phyloP scores from a whole-genome alignment of 2,329 filamentous ascomycete genomes.

The Ophiostoma ips region DNA sequence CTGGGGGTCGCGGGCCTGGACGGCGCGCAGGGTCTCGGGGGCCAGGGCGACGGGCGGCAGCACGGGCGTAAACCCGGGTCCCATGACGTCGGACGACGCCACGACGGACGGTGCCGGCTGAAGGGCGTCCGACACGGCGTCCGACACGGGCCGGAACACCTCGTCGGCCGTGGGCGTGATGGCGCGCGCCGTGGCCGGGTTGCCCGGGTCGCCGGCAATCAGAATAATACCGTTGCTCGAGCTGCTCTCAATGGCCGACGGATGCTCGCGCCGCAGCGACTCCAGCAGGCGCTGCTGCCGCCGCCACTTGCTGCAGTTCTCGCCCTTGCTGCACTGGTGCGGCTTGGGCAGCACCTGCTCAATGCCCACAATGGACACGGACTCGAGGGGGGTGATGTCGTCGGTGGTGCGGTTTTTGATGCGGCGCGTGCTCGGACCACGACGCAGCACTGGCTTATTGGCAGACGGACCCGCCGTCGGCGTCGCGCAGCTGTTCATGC shows the following conservation, averaged over 20 bases:
- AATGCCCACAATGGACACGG: constrained; percentile 81
- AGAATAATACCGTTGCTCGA: constrained; percentile 45
- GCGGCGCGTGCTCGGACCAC: constrained; percentile 26
- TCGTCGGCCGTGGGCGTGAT: constrained; percentile 36
- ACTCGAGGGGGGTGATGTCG: constrained; percentile 68
- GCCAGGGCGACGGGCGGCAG: constrained; percentile 52
- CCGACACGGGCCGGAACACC: constrained; percentile 52
- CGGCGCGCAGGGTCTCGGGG: constrained; percentile 53
- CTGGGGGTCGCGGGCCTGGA: constrained; percentile 67
- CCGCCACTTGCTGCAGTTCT: constrained; percentile 69
- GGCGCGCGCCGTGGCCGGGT: constrained; percentile 49
- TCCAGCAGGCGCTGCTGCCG: constrained; percentile 68
- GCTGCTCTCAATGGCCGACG: constrained; percentile 36
- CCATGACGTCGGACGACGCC: constrained; percentile 82
- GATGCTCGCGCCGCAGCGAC: constrained; percentile 61
- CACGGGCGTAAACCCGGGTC: constrained; percentile 41
- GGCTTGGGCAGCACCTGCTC: constrained; percentile 77
- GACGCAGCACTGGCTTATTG: too few relatives aligned
- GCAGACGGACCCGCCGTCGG: constrained; percentile 11
- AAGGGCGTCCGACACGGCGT: constrained; percentile 61
- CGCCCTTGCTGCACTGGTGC: constrained; percentile 74
- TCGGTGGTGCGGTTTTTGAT: constrained; percentile 28
- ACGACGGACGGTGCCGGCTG: constrained; percentile 75
- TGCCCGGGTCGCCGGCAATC: constrained; percentile 66
- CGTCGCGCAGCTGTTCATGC: constrained; percentile 16